These are phyloP conservation scores for Litsea cubeba DNA, from an alignment of 164 flowering plant genomes.

Conservation along the genomic window DNA sequence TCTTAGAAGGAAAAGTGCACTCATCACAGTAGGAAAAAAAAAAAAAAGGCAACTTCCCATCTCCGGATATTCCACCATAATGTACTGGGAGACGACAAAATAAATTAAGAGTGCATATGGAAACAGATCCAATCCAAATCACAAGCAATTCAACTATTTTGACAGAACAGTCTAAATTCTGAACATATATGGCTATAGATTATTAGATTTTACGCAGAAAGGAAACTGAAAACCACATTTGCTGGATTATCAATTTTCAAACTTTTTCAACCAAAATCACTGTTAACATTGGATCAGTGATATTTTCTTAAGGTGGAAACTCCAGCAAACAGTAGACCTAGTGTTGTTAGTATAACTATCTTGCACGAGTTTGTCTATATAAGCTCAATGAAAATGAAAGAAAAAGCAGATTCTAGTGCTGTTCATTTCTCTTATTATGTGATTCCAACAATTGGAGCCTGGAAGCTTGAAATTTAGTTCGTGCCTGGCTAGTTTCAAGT, in stretches of 20 bases:
- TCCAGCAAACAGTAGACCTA: not conserved
- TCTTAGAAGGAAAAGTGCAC: not conserved
- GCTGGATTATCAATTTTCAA: not conserved
- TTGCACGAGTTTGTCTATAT: too few species aligned
- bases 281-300: not conserved
- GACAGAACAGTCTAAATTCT: not conserved
- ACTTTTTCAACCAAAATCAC: not conserved
- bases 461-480: too few species aligned
- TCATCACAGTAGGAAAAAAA: not conserved
- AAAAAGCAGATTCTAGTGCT: too few species aligned
- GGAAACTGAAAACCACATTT: not conserved
- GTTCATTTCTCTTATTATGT: too few species aligned
- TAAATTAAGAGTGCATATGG: not conserved
- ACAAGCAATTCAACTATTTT: not conserved
- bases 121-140: not conserved
- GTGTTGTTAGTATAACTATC: too few species aligned
- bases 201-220: not conserved
- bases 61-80: not conserved
- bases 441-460: too few species aligned
- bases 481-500: too few species aligned
- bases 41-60: not conserved
- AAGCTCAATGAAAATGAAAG: too few species aligned
- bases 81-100: not conserved
- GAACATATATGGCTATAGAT: too few species aligned
- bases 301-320: not conserved